Evolutionary conservation across 2,329 filamentous ascomycete species (phyloP).

Genomic region (Neofusicoccum laricinum): DNA sequence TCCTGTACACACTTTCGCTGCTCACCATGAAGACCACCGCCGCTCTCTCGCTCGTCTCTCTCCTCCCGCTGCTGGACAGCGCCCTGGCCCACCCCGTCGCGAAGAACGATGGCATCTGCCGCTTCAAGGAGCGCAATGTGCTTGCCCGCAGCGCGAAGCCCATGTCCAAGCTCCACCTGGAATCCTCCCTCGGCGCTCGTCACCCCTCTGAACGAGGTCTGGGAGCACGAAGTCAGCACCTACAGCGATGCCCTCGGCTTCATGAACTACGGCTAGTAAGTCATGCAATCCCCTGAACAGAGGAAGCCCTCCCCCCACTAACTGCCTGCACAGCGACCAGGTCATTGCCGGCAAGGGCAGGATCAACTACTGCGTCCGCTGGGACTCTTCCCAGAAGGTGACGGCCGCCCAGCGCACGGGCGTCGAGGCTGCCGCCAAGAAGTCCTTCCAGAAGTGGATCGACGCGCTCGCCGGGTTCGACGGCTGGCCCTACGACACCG

Average conservation of each 20-base stretch:
- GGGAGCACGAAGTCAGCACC: constrained; percentile 26
- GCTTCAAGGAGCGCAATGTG: constrained; percentile 21
- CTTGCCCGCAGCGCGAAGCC: constrained; percentile 21
- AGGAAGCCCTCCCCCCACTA: not conserved
- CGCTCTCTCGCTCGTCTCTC: constrained; percentile 22
- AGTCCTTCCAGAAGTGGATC: constrained; percentile 42
- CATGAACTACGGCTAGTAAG: constrained; percentile 29
- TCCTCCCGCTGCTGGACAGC: constrained; percentile 19
- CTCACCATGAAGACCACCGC: constrained; percentile 23
- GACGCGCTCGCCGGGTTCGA: constrained; percentile 45
- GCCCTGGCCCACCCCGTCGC: constrained; percentile 21
- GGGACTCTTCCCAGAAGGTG: constrained; percentile 41
- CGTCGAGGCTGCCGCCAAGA: constrained; percentile 35
- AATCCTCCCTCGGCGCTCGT: constrained; percentile 27
- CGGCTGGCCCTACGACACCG: constrained; percentile 41
- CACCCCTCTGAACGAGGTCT: constrained; percentile 25
- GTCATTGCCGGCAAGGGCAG: constrained; percentile 29
- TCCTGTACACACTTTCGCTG: too few relatives aligned
- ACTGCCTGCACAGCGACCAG: not conserved
- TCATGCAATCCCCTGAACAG: not conserved
- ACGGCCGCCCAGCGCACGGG: constrained; percentile 39
- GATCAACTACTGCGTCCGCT: constrained; percentile 45
- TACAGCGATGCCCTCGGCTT: constrained; percentile 26
- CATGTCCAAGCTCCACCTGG: constrained; percentile 25
- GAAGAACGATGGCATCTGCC: constrained; percentile 19